Base-by-base conservation (phyloP, 2,329 filamentous ascomycete species). In the Acarospora socialis region DNA sequence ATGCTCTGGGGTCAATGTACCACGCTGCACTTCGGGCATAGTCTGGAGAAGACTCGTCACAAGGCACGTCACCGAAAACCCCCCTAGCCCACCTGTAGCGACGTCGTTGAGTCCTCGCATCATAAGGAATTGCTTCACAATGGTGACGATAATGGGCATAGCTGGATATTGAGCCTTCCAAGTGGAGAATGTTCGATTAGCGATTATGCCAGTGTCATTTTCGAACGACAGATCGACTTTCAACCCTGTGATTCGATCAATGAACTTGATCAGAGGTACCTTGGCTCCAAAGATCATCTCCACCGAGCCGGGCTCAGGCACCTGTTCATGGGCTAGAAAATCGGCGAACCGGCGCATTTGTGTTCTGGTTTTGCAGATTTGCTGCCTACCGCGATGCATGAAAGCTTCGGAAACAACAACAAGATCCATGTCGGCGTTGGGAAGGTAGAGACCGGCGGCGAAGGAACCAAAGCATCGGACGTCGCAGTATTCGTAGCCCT, bases 171-270 rank as follows among this genome's bases (percentile, higher is more conserved):
- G 61, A 9, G 62, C 46, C 54, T 81, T 86, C 90, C 90, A 98
- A 0, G 61, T 53, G 33, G 73, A 56, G 51, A 94, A 93, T 0
- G 83, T 94, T 12, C 74, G 60, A 47, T 90, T 78, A 3, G 90
- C 87, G 12, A 68, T 57, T 7, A 94, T 60, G 7, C 90, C 90
- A 24, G 79, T 81, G 21, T 77, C 57, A 49, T 94, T 95, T 57
- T 98, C 87, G 50, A 98, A 94, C 0, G 86, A 95, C 8, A 98
- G 70, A 51, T 98, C 90, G 8, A 95, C 79, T 44, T 80, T 81
- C 32, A 98, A 61, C 8, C 75, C 76, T 2, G 86, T 94, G 32
- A 68, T 47, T 33, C 60, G 65, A 49, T 98, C 90, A 26, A 82
- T 68, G 48, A 81, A 95, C 54, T 98, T 98, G 56, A 95, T 72